phyloP scores from a whole-genome alignment of 495 filamentous ascomycete genomes.

The Penicillium silybi region DNA sequence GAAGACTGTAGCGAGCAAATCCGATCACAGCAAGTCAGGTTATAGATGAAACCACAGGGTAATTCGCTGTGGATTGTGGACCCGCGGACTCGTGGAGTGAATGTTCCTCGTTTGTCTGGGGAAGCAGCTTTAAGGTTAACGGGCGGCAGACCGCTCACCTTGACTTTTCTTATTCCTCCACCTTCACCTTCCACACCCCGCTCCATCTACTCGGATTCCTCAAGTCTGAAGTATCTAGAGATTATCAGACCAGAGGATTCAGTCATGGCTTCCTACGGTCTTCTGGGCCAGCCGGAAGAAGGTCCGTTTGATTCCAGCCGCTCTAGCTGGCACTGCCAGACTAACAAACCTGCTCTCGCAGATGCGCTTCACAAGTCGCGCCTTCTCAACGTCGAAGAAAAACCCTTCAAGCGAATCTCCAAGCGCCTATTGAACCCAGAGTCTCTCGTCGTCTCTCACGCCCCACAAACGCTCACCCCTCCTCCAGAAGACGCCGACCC shows the following conservation, averaged over 20 bases:
- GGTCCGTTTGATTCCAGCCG: constrained; percentile 33
- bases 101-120: constrained; percentile 7
- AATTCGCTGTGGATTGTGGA: neutral
- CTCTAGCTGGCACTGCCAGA: constrained; percentile 4
- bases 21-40: neutral
- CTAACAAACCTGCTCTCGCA: constrained; percentile 25
- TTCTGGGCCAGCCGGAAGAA: constrained; percentile 51
- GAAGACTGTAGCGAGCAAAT: neutral
- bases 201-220: neutral
- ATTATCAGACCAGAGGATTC: neutral
- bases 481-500: constrained; percentile 59
- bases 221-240: neutral
- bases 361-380: constrained; percentile 88
- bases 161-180: constrained; percentile 12
- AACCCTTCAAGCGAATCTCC: constrained; percentile 84
- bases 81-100: neutral
- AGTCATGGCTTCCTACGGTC: constrained; percentile 44
- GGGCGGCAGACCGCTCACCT: constrained; percentile 24
- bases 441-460: constrained; percentile 51
- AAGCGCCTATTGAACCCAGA: constrained; percentile 69
- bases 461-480: constrained; percentile 61
- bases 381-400: constrained; percentile 87
- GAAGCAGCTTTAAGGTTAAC: constrained; percentile 11
- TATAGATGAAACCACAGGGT: neutral
- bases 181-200: neutral